These are phyloP conservation scores for Theobroma grandiflorum DNA, from an alignment of 441 rosid genomes.

Conservation along the genomic window DNA sequence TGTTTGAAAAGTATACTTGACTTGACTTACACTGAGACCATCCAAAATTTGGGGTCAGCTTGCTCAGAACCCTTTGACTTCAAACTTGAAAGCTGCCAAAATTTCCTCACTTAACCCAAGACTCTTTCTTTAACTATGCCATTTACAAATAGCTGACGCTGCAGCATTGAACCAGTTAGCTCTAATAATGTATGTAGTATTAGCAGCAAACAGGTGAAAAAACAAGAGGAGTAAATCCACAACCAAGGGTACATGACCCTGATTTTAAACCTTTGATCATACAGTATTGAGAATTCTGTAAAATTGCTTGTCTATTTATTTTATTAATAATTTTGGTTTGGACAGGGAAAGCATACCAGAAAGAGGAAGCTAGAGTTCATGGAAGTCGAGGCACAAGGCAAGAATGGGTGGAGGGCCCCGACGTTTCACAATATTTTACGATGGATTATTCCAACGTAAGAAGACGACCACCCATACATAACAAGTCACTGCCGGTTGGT, in stretches of 20 bases:
- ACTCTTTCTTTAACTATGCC: not conserved
- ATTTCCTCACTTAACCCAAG: not conserved
- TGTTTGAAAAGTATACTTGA: not conserved
- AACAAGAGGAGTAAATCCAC: no score
- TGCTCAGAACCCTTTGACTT: conserved; percentile 6
- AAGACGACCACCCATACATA: conserved; percentile 71
- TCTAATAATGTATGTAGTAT: no score
- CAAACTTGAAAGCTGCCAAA: not conserved
- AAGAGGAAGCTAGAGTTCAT: conserved; percentile 19
- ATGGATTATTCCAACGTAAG: conserved; percentile 68
- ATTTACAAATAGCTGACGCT: no score
- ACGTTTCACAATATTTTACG: conserved; percentile 50
- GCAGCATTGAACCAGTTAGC: no score
- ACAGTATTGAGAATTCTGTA: not conserved
- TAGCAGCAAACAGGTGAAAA: no score
- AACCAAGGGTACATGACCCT: not conserved
- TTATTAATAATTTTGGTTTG: not conserved
- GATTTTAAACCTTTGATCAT: not conserved
- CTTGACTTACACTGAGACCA: not conserved
- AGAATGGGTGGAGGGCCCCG: conserved; percentile 46
- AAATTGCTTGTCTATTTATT: not conserved
- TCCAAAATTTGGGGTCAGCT: not conserved
- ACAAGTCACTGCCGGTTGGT: conserved; percentile 60
- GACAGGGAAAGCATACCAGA: conserved; percentile 34
- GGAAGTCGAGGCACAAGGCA: conserved; percentile 46